These are phyloP conservation scores for Adansonia madagascariensis DNA, from an alignment of 441 rosid genomes.

Conservation along the genomic window DNA sequence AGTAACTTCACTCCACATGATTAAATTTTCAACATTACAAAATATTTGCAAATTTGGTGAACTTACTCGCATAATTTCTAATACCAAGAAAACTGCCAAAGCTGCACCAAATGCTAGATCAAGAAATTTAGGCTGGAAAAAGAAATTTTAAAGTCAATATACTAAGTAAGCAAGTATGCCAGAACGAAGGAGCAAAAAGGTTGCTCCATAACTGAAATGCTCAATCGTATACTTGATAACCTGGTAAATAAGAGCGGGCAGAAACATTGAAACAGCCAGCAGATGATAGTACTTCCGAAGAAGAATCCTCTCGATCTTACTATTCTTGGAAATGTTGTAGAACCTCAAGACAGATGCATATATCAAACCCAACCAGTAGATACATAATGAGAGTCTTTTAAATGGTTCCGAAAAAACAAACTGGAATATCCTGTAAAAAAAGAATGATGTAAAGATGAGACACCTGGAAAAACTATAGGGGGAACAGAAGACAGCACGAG, in stretches of 20 bases:
- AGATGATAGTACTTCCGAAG: constrained; percentile 95
- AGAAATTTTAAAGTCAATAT: not conserved
- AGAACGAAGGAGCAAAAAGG: constrained; percentile 1
- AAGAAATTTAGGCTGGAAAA: constrained; percentile 32
- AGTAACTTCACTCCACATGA: no score
- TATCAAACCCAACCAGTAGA: constrained; percentile 78
- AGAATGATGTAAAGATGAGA: constrained; percentile 26
- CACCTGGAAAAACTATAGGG: not conserved
- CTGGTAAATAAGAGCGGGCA: constrained; percentile 95
- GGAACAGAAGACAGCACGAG: constrained; percentile 7
- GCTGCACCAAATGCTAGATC: constrained; percentile 97
- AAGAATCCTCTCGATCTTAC: constrained; percentile 93
- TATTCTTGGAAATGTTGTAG: constrained; percentile 81
- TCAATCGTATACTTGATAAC: constrained; percentile 42
- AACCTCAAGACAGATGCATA: constrained; percentile 69
- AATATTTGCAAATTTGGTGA: constrained; percentile 16
- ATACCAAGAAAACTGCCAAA: constrained; percentile 70
- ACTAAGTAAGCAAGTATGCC: constrained; percentile 13
- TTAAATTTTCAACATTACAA: not conserved
- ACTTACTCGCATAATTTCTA: constrained; percentile 94
- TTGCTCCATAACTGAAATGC: constrained; percentile 20
- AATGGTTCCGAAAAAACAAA: constrained; percentile 80
- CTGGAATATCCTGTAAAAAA: constrained; percentile 63
- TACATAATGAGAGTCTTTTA: constrained; percentile 77
- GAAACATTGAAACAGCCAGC: constrained; percentile 94